Conservation (phyloP, 768 basidiomycete genomes). For the Russula sp. region DNA sequence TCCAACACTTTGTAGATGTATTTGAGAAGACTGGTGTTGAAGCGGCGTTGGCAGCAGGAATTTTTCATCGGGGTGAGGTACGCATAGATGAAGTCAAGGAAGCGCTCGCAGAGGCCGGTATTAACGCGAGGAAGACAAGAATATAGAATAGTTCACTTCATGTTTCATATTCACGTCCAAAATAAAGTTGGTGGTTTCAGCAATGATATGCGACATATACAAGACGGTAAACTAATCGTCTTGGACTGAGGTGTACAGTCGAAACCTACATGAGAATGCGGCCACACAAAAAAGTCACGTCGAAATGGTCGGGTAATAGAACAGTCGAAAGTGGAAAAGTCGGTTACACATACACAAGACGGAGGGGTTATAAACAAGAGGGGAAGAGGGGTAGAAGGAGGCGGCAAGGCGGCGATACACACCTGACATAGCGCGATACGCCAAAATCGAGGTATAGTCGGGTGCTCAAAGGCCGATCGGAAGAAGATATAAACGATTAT, state of each 20-base stretch:
- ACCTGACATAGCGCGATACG: conserved; percentile 2
- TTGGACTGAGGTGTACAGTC: conserved; percentile 18
- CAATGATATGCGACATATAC: conserved; percentile 10
- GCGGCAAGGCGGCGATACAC: background rate
- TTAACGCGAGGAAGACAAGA: conserved; percentile 41
- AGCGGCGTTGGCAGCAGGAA: conserved; percentile 93
- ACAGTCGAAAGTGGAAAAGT: conserved; percentile 7
- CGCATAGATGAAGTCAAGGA: conserved; percentile 75
- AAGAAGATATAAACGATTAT: conserved; percentile 3
- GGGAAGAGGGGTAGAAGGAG: background rate
- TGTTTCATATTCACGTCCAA: background rate
- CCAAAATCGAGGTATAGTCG: conserved; percentile 13
- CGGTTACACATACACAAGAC: conserved; percentile 14
- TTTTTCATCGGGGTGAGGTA: conserved; percentile 92
- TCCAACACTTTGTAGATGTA: conserved; percentile 81
- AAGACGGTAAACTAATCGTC: conserved; percentile 16
- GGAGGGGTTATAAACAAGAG: background rate
- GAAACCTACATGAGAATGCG: conserved; percentile 21
- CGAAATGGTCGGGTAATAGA: conserved; percentile 8
- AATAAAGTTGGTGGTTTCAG: conserved; percentile 17
- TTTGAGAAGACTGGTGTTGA: conserved; percentile 77
- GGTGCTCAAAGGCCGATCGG: background rate
- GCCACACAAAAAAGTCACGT: conserved; percentile 3
- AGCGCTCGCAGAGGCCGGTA: conserved; percentile 39
- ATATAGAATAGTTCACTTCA: background rate